Base-by-base conservation (phyloP, 2,329 filamentous ascomycete genomes). In the Aureobasidium sp. region DNA sequence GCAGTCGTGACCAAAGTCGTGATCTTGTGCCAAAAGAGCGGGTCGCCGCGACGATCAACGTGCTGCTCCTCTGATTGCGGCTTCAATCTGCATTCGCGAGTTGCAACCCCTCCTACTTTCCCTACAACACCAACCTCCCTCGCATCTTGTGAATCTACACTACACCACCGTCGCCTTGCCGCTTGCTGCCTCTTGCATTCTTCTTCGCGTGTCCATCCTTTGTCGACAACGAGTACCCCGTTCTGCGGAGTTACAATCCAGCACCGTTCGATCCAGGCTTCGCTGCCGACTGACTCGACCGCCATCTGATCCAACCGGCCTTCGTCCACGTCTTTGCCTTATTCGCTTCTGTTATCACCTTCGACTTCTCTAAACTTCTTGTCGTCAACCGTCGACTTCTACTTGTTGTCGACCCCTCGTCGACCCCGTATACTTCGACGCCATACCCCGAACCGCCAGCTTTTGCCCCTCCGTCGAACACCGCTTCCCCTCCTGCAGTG, bases 251-350 rank as follows among this genome's bases (percentile, higher is more conserved):
- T 59, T 44, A 59, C 55, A 39, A 48, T 21, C 30, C 41, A n/a
- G 54, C 54, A 59, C 54, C 16, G 27, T 59, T 39, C 42, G 42
- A 49, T 45, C 42, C 45, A 59, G 45, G 57, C 57, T 49, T 59
- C 57, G 21, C 41, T 58, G 34, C 41, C 57, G 44, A 59, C 57
- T 59, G 57, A 59, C 57, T 59, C 57, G 45, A 49, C 45, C 14
- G 27, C 45, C 57, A 59, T 59, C 57, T 59, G 57, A 59, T 36
- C 57, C 57, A 47, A 6, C 16, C 32, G 9, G 21, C 53, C 39
- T 13, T 57, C 53, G 53, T 14, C 54, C 14, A 48, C 32, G 21
- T 39, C 29, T 48, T 25, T 58, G 42, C 29, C 45, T 42, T 16
- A 21, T 50, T 41, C 36, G 57, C 29, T 37, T 21, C 41, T 48